Base-by-base conservation (phyloP, 306 rosid genomes). In the Vachellia pachyceras region DNA sequence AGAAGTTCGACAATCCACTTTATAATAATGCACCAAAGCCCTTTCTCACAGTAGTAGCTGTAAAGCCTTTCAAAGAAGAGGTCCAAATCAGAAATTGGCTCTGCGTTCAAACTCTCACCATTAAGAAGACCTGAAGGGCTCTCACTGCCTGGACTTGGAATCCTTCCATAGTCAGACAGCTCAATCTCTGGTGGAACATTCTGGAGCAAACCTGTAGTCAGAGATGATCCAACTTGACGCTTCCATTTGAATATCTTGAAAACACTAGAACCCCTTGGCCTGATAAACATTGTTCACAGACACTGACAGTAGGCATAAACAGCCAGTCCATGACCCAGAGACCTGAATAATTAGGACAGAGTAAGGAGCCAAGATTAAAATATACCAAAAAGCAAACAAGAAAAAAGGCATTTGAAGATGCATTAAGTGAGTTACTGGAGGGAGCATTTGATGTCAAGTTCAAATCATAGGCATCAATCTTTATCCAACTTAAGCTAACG, bases 1-100 rank as follows among this genome's bases (percentile, higher is more conserved):
- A 95, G 83, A 84, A 95, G 97, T 89, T 95, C 99, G 75, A 90
- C 94, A 73, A 95, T 88, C 99, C 99, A 95, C 84, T 93, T 93
- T 85, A 80, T 82, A 69, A 95, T 87, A 74, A 95, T 93, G 80
- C 97, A 95, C 97, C 99, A 93, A 25, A 95, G 97, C 82, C 99
- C 99, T 86, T 90, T 93, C 79, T 89, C 96, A 73, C 98, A 88
- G 75, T 90, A 95, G 90, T 95, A 95, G 84, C 86, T 81, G 84
- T 95, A 95, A 77, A 95, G 87, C 82, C 97, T 90, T 90, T 95
- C 99, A 60, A 93, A 93, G 91, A 95, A 95, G 69, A 93, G 90
- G 87, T 95, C 99, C 89, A 95, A 87, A 82, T 95, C 99, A 10
- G 98, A 84, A 82, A 95, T 93, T 25, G 97, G 97, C 88, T 95